Conservation (phyloP, 805 yeast genomes). For the Candida berthetii region DNA sequence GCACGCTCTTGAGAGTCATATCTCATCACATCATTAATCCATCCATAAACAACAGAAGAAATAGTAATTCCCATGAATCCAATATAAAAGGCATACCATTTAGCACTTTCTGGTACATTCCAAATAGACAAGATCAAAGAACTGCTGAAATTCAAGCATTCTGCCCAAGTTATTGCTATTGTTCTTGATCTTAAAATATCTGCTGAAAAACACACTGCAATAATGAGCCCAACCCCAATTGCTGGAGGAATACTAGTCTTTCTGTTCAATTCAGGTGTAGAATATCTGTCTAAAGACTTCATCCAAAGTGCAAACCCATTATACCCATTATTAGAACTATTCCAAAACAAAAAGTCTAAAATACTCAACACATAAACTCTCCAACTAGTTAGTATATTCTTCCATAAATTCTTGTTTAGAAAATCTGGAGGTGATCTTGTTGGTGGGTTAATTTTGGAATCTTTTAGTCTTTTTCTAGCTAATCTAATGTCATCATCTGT, state of each 20-base stretch:
- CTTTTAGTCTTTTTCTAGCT: constrained; percentile 35
- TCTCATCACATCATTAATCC: constrained; percentile 54
- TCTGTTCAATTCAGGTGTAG: constrained; percentile 31
- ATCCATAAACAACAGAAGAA: constrained; percentile 52
- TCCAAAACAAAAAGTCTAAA: constrained; percentile 46
- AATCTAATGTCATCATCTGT: constrained; percentile 49
- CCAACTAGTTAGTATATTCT: constrained; percentile 46
- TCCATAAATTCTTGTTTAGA: constrained; percentile 43
- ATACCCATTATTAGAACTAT: constrained; percentile 46
- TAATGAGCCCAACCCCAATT: constrained; percentile 8
- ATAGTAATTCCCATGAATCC: constrained; percentile 35
- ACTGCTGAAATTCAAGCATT: constrained; percentile 36
- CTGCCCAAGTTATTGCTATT: constrained; percentile 35
- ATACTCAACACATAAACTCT: constrained; percentile 43
- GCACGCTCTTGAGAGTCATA: constrained; percentile 48
- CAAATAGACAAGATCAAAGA: constrained; percentile 41
- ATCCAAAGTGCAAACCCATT: constrained; percentile 44
- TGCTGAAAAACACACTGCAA: constrained; percentile 4
- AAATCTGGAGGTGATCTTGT: constrained; percentile 22
- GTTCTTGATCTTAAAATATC: constrained; percentile 35
- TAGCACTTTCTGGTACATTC: constrained; percentile 42
- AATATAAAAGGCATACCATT: constrained; percentile 41
- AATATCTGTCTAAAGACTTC: constrained; percentile 30
- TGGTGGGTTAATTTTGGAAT: constrained; percentile 30
- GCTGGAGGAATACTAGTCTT: constrained; percentile 34